Evolutionary conservation across 2,329 filamentous ascomycete genomes (phyloP).

Genomic region (Purpureocillium takamizusanense): DNA sequence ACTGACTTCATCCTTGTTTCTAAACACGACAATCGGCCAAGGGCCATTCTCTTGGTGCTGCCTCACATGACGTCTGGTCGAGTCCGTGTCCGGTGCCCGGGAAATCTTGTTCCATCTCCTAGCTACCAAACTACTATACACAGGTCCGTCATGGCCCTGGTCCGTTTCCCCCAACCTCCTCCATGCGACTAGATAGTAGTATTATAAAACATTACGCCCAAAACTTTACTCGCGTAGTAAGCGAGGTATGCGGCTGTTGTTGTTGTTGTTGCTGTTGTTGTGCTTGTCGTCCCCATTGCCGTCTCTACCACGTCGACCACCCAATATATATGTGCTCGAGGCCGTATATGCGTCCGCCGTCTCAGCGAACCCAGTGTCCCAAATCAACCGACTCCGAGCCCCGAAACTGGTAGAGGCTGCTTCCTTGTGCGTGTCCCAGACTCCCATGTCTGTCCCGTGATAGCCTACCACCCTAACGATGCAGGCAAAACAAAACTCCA

Average conservation of each 20-base stretch:
- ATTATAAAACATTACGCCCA: constrained; percentile 19
- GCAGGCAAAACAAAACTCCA: constrained; percentile 21
- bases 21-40: too few relatives aligned
- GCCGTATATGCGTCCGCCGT: too few relatives aligned
- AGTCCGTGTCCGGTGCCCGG: too few relatives aligned
- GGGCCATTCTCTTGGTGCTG: too few relatives aligned
- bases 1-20: too few relatives aligned
- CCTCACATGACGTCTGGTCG: too few relatives aligned
- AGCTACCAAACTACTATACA: background rate
- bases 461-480: constrained; percentile 9
- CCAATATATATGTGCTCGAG: too few relatives aligned
- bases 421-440: too few relatives aligned
- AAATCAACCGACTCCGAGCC: background rate
- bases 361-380: background rate
- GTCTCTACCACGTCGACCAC: background rate
- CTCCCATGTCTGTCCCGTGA: constrained; percentile 2
- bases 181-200: constrained; percentile 9
- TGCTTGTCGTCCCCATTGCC: too few relatives aligned
- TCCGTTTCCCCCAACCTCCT: background rate
- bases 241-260: background rate
- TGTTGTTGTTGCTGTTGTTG: background rate
- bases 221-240: constrained; percentile 2
- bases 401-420: too few relatives aligned
- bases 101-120: background rate
- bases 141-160: background rate